Evolutionary conservation across 2,329 filamentous ascomycete genomes (phyloP).

Genomic region (Diaporthe citrichinensis): DNA sequence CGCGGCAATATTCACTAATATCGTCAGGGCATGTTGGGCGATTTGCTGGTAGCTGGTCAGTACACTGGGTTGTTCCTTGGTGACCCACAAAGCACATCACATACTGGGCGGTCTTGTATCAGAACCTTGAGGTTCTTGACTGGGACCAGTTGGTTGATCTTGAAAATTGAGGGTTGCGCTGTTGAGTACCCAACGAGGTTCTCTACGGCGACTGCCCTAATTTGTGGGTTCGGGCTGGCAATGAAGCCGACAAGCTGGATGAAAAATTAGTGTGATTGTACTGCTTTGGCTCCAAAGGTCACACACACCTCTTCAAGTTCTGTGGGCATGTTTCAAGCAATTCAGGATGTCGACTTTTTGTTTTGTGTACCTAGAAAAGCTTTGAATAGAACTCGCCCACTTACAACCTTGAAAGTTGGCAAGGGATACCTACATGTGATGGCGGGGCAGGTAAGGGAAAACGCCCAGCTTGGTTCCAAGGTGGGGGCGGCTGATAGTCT

Average conservation of each 20-base stretch:
- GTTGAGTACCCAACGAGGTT: conserved; percentile 88
- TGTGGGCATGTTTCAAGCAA: conserved; percentile 73
- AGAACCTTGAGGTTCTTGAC: conserved; percentile 90
- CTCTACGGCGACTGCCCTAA: conserved; percentile 87
- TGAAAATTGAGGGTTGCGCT: conserved; percentile 84
- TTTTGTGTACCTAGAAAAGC: background rate
- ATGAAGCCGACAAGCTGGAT: conserved; percentile 91
- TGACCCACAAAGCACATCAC: conserved; percentile 46
- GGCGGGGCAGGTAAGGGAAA: conserved; percentile 20
- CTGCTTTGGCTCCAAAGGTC: background rate
- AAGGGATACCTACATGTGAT: conserved; percentile 25
- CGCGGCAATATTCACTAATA: conserved; percentile 87
- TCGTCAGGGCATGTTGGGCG: conserved; percentile 91
- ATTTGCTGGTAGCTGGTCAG: conserved; percentile 72
- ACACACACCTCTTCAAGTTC: conserved; percentile 79
- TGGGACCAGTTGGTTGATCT: conserved; percentile 81
- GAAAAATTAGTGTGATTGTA: background rate
- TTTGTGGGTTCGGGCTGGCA: conserved; percentile 90
- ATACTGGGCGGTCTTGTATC: conserved; percentile 84
- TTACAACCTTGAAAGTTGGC: conserved; percentile 11
- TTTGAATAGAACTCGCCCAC: conserved; percentile 8
- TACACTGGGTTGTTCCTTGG: background rate
- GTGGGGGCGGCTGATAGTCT: background rate
- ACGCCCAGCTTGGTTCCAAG: background rate
- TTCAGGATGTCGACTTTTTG: background rate